Evolutionary conservation across 1,284 basidiomycete genomes (phyloP).

Genomic region (Inonotus hispidus): DNA sequence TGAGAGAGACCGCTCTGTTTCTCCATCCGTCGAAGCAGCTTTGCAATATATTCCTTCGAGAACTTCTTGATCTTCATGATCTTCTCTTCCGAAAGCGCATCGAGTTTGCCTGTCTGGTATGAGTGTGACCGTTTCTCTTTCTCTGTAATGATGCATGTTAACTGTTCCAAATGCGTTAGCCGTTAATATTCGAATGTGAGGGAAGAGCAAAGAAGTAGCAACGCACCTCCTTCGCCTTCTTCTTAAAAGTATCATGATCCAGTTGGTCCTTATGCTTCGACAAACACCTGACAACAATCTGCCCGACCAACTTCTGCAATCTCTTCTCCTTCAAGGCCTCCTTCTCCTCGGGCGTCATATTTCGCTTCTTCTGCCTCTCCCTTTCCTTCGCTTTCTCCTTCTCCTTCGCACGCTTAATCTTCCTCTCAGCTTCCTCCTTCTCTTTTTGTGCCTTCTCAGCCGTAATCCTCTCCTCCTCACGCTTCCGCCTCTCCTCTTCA

Average conservation of each 20-base stretch:
- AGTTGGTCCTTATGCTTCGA: constrained; percentile 81
- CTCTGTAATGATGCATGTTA: constrained; percentile 77
- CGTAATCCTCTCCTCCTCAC: constrained; percentile 2
- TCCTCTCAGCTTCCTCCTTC: constrained; percentile 5
- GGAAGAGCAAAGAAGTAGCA: constrained; percentile 7
- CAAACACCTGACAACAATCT: constrained; percentile 88
- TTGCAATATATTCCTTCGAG: constrained; percentile 80
- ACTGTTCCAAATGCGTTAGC: constrained; percentile 33
- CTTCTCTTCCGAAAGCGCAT: constrained; percentile 83
- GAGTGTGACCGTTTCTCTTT: constrained; percentile 92
- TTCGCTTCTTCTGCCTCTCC: constrained; percentile 23
- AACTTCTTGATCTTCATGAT: constrained; percentile 88
- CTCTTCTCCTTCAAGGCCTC: constrained; percentile 77
- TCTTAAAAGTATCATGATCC: constrained; percentile 88
- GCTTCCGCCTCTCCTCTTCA: background rate
- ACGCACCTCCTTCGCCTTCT: constrained; percentile 88
- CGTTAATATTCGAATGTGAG: constrained; percentile 19
- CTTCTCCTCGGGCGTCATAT: constrained; percentile 47
- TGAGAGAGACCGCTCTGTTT: constrained; percentile 37
- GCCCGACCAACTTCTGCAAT: constrained; percentile 79
- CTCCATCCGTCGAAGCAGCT: constrained; percentile 59
- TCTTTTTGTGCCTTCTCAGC: background rate
- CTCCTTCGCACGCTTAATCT: background rate
- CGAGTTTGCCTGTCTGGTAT: constrained; percentile 67
- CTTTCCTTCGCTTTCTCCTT: constrained; percentile 21